Evolutionary conservation across 169 alveolate species (phyloP), one percentile per base, ranked within the genome.

Genomic region (Eimeria necatrix): DNA sequence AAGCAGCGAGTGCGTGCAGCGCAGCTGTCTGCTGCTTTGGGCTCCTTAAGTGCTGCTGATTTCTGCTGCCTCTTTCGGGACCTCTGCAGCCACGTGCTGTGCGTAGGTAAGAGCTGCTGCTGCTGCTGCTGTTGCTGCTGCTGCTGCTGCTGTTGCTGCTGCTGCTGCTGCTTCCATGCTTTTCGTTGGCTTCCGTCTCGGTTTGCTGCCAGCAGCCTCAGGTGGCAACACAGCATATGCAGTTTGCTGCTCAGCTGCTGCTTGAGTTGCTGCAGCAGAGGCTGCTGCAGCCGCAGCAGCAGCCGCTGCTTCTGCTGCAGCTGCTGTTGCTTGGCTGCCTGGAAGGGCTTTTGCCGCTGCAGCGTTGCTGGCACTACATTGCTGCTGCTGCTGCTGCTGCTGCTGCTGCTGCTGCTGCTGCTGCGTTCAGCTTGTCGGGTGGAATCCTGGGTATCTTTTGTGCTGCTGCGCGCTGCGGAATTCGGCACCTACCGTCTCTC

Each of bases 51-150:
- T 5, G 32, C 8, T n/a, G 14, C 41, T 5, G 76, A 64, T 10
- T 64, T 64, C 20, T 64, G 76, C 26, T 14, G 76, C 26, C 41
- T 64, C 76, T 64, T 64, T 24, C 76, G 76, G 5, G 76, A 64
- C 20, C 32, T 64, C 26, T 64, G 76, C 26, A 20, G 76, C 76
- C 76, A 64, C 26, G 76, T 64, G 18, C 76, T 64, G 8, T 64
- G 32, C 20, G 76, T 64, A 8, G 76, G 76, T 64, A 49, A 78
- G 88, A 52, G 88, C 32, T 51, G 59, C 84, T 41, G 84, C 84
- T 73, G 51, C 59, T 14, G 41, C 32, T 61, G 22, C 20, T 64
- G 76, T 14, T 6, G 76, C 49, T 22, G 76, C 76, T 6, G 12
- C 18, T 12, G 12, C 74, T 12, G 5, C 74, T 12, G 26, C 74